phyloP scores from a whole-genome alignment of 345 rosid genomes.

The Eucalyptus polyanthemos region DNA sequence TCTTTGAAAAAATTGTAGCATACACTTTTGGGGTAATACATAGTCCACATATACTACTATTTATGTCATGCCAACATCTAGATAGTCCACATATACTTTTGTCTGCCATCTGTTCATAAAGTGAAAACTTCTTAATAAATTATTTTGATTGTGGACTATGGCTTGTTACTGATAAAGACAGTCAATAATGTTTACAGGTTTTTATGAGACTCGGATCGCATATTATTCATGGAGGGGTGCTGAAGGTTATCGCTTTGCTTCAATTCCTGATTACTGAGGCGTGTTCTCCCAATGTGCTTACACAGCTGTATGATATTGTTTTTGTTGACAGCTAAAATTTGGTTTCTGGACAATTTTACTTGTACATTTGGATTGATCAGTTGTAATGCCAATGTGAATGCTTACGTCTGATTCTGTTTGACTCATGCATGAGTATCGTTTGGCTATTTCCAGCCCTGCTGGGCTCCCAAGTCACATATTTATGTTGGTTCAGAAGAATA shows the following conservation, averaged over 20 bases:
- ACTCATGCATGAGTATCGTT: background rate
- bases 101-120: background rate
- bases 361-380: background rate
- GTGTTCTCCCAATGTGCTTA: background rate
- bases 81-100: background rate
- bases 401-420: background rate
- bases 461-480: background rate
- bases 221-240: constrained; percentile 92
- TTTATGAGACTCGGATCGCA: constrained; percentile 81
- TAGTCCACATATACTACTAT: background rate
- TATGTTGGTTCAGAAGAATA: background rate
- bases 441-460: background rate
- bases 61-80: background rate
- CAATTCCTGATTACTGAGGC: constrained; percentile 66
- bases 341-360: background rate
- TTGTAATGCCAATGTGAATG: background rate
- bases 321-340: background rate
- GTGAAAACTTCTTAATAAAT: background rate
- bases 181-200: constrained; percentile 31
- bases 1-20: background rate
- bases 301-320: background rate
- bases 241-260: constrained; percentile 62
- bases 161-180: background rate
- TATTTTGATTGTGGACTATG: background rate
- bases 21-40: background rate